These are phyloP conservation scores for Leccinum subgranulosum DNA, from an alignment of 768 basidiomycete genomes.

Conservation along the genomic window DNA sequence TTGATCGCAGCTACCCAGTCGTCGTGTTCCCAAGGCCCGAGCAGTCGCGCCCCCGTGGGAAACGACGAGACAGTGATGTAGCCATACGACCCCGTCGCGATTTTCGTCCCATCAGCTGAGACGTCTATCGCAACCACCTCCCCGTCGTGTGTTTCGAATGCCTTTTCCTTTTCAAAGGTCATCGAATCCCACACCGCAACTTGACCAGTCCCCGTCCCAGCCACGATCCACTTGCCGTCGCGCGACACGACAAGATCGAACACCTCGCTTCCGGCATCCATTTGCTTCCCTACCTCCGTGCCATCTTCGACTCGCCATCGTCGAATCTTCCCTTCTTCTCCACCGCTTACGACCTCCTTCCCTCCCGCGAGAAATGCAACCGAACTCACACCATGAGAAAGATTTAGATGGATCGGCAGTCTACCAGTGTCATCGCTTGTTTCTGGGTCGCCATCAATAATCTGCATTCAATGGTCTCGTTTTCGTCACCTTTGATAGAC, in stretches of 20 bases:
- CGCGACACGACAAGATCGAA: not conserved
- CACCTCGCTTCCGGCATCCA: not conserved
- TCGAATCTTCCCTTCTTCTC: not conserved
- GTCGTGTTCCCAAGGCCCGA: too few species aligned
- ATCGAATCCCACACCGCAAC: not conserved
- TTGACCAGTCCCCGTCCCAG: not conserved
- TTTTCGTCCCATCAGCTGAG: not conserved
- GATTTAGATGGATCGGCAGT: not conserved
- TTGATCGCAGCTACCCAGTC: too few species aligned
- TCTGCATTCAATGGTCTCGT: not conserved
- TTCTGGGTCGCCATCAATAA: not conserved
- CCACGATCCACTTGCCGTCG: not conserved
- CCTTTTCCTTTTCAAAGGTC: not conserved
- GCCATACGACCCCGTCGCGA: too few species aligned
- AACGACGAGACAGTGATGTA: not conserved
- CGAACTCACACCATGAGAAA: too few species aligned
- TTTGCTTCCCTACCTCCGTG: not conserved
- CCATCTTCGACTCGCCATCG: not conserved
- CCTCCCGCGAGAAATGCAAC: not conserved
- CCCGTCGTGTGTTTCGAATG: not conserved
- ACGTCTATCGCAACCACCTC: not conserved
- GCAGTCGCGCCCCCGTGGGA: not conserved
- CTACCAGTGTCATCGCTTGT: not conserved
- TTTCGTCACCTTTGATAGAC: not conserved
- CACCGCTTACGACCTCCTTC: not conserved